Conservation (phyloP, 1,139 yeast genomes). For the Kodamaea alishanica region DNA sequence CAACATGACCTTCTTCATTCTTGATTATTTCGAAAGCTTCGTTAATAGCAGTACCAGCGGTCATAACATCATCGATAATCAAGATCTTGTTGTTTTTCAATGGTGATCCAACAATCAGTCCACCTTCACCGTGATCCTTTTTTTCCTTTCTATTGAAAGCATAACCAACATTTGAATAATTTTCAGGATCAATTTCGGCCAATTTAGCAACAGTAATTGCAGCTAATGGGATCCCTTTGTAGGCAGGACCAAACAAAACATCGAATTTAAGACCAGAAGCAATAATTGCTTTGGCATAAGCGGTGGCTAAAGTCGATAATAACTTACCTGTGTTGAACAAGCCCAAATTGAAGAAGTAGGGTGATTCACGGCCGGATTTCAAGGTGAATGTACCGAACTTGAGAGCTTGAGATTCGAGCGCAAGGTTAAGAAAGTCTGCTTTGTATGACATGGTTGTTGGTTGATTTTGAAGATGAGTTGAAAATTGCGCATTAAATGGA, state of each 20-base stretch:
- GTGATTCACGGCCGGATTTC: constrained; percentile 91
- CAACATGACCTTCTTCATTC: constrained; percentile 66
- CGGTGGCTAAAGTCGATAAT: constrained; percentile 73
- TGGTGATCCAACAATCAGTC: constrained; percentile 82
- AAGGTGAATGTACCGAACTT: constrained; percentile 85
- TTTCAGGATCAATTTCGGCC: constrained; percentile 83
- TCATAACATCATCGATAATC: constrained; percentile 94
- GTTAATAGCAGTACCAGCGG: constrained; percentile 97
- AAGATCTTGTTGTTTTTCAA: constrained; percentile 69
- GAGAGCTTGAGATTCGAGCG: constrained; percentile 76
- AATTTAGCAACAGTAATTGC: constrained; percentile 89
- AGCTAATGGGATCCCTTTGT: constrained; percentile 94
- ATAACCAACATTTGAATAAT: constrained; percentile 62
- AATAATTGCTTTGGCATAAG: constrained; percentile 86
- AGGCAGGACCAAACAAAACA: constrained; percentile 94
- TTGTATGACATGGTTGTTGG: constrained; percentile 41
- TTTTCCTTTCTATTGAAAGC: constrained; percentile 86
- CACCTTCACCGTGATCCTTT: constrained; percentile 99
- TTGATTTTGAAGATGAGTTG: not conserved
- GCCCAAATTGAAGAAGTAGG: constrained; percentile 94
- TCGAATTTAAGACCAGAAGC: constrained; percentile 81
- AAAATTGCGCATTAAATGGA: too few species aligned
- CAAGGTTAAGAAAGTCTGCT: constrained; percentile 70
- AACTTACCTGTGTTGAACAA: constrained; percentile 78
- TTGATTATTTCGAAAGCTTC: constrained; percentile 85